Evolutionary conservation across 2,329 filamentous ascomycete genomes (phyloP).

Genomic region (Apiospora arundinis): DNA sequence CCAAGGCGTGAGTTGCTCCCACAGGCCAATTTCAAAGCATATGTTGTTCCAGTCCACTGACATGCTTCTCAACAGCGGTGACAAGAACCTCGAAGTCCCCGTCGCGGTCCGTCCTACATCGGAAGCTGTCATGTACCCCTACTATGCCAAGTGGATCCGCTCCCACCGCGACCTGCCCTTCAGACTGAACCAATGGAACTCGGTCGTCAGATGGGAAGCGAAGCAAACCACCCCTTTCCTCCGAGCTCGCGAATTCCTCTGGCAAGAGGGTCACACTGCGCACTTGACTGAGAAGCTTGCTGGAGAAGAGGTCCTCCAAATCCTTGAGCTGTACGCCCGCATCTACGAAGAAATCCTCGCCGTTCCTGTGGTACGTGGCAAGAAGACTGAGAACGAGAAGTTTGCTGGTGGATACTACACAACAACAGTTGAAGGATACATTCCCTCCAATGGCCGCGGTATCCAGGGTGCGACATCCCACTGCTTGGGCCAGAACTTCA

Average conservation of each 20-base stretch:
- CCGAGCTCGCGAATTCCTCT: conserved; percentile 87
- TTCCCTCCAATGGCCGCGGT: conserved; percentile 91
- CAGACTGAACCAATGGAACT: conserved; percentile 98
- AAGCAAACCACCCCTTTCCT: conserved; percentile 91
- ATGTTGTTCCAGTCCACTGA: neutral
- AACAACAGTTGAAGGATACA: conserved; percentile 95
- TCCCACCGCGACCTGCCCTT: conserved; percentile 94
- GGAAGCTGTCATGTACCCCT: conserved; percentile 55
- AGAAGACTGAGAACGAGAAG: conserved; percentile 98
- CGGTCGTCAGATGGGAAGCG: conserved; percentile 90
- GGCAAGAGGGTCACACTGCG: conserved; percentile 60
- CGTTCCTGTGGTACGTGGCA: conserved; percentile 89
- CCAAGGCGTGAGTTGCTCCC: conserved; percentile 68
- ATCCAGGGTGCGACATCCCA: conserved; percentile 97
- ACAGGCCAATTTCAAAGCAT: conserved; percentile 9
- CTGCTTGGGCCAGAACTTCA: conserved; percentile 94
- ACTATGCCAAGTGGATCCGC: conserved; percentile 84
- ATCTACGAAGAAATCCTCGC: conserved; percentile 95
- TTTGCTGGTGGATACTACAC: conserved; percentile 97
- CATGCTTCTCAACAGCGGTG: conserved; percentile 65
- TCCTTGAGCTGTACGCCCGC: conserved; percentile 89
- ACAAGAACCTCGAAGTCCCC: conserved; percentile 86
- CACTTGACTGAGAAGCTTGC: conserved; percentile 86
- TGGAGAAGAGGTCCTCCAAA: conserved; percentile 86
- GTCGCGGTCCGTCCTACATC: conserved; percentile 73